Conservation (phyloP, 768 basidiomycete species). For the Pleurotus giganteus region DNA sequence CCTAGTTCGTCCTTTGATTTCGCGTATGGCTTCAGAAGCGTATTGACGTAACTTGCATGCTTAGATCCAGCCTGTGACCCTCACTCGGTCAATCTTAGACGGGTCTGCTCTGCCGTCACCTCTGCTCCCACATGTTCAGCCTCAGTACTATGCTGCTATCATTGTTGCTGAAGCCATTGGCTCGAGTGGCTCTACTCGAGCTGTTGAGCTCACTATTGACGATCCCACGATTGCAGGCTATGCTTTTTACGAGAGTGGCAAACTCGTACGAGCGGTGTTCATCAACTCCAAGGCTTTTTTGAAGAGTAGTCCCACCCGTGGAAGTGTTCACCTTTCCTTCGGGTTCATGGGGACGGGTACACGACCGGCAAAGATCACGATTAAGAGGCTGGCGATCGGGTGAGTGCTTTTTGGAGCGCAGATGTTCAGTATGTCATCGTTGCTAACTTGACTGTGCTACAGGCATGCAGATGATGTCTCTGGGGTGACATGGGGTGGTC, state of each 20-base stretch:
- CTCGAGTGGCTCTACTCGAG: slow-evolving; percentile 33
- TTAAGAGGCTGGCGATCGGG: slow-evolving; percentile 51
- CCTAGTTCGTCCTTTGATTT: slow-evolving; percentile 35
- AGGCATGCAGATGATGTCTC: slow-evolving; percentile 50
- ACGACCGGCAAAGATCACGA: slow-evolving; percentile 29
- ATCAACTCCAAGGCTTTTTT: slow-evolving; percentile 59
- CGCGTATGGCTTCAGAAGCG: neutral
- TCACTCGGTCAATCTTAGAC: slow-evolving; percentile 58
- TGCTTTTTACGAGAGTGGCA: slow-evolving; percentile 50
- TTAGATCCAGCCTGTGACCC: slow-evolving; percentile 61
- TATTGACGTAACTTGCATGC: neutral
- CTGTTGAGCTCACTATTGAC: slow-evolving; percentile 48
- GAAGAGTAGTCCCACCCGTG: slow-evolving; percentile 30
- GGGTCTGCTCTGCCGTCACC: slow-evolving; percentile 49
- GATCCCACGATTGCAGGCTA: slow-evolving; percentile 54
- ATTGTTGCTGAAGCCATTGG: slow-evolving; percentile 60
- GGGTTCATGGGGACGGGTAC: slow-evolving; percentile 26
- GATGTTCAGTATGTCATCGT: neutral
- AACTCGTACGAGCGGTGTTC: slow-evolving; percentile 48
- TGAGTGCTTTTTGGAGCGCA: slow-evolving; percentile 19
- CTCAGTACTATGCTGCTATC: slow-evolving; percentile 64
- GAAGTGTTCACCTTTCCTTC: slow-evolving; percentile 41
- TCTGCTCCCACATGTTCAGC: slow-evolving; percentile 58
- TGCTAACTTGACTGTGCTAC: neutral
- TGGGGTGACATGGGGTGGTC: slow-evolving; percentile 57